A percentile compares a stretch with the other conserved stretches of the same genome.
Evolutionary conservation across 1,139 yeast species (phyloP).

Genomic region (Kurtzmaniella quercitrusa): DNA sequence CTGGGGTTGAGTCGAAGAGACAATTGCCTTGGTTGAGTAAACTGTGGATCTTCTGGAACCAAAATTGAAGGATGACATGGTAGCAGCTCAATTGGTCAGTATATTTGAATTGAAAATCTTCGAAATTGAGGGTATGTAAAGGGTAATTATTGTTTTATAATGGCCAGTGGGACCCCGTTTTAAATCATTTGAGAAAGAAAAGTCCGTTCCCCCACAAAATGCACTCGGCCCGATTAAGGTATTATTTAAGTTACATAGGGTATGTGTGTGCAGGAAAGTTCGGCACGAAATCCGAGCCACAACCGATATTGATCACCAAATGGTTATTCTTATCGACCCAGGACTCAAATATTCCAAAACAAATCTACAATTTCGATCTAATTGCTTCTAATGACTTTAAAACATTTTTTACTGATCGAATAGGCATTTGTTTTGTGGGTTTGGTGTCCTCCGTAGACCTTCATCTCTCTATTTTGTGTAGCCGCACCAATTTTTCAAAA

Average conservation of each 20-base stretch:
- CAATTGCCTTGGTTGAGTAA: slow-evolving; percentile 71
- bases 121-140: too few relatives aligned
- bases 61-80: slow-evolving; percentile 25
- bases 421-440: too few relatives aligned
- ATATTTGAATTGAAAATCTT: not conserved
- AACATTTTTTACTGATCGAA: too few relatives aligned
- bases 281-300: not conserved
- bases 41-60: slow-evolving; percentile 72
- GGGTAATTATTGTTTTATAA: too few relatives aligned
- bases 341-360: too few relatives aligned
- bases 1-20: slow-evolving; percentile 70
- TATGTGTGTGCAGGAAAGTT: not conserved
- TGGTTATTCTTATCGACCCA: too few relatives aligned
- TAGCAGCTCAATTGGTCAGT: not conserved
- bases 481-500: not conserved
- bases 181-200: not conserved
- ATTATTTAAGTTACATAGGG: not conserved
- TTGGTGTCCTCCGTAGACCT: too few relatives aligned
- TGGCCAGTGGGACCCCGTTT: too few relatives aligned
- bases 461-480: not conserved
- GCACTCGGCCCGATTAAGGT: not conserved
- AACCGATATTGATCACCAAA: not conserved
- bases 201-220: not conserved
- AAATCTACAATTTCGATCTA: too few relatives aligned
- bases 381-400: too few relatives aligned